Percentiles rank a stretch among this genome's conserved stretches.
phyloP scores from a whole-genome alignment of 2,329 filamentous ascomycete genomes.

The Alternaria brassicicola region DNA sequence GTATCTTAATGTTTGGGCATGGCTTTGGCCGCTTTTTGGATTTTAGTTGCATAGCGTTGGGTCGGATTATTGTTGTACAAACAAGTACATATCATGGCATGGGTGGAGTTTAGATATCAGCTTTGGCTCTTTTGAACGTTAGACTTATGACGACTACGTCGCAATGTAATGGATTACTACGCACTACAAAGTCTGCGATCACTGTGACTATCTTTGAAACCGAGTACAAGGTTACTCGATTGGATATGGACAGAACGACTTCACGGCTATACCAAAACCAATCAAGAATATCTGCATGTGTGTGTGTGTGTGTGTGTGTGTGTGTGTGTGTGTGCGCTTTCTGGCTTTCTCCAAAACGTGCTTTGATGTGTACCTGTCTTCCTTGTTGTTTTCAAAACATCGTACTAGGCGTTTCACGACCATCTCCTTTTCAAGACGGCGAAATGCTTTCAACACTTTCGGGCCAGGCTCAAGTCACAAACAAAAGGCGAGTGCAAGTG shows the following conservation, averaged over 20 bases:
- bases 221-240: no score
- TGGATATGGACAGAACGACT: no score
- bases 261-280: no score
- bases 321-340: no score
- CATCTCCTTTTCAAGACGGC: background rate
- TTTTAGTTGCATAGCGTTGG: slow-evolving; percentile 14
- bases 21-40: background rate
- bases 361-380: background rate
- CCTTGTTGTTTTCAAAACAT: background rate
- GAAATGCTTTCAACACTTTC: background rate
- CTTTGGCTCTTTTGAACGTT: background rate
- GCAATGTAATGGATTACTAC: slow-evolving; percentile 2
- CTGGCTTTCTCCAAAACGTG: no score
- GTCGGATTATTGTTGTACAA: background rate
- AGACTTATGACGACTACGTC: slow-evolving; percentile 9
- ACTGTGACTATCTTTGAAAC: background rate
- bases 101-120: background rate
- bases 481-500: background rate
- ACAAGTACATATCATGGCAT: background rate
- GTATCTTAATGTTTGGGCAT: background rate
- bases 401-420: background rate
- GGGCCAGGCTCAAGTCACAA: no score
- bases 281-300: no score
- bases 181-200: background rate
- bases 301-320: no score